Evolutionary conservation across 768 basidiomycete species (phyloP).

Genomic region (Postia placenta): DNA sequence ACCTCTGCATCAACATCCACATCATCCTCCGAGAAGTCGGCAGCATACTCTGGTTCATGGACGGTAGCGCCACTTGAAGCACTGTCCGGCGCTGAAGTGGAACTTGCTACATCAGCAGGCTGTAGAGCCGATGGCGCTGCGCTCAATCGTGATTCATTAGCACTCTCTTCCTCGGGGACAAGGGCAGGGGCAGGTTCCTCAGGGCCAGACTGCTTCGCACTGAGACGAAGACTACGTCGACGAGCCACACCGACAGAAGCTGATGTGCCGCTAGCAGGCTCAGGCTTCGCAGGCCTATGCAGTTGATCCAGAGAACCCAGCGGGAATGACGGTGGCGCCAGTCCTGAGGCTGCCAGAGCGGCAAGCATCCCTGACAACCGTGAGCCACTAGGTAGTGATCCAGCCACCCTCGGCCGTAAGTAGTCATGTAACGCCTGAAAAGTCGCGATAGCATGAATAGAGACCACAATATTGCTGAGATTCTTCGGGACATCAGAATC

Average conservation of each 20-base stretch:
- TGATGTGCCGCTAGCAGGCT: conserved; percentile 28
- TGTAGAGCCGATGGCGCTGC: not conserved
- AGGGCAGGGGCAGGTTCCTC: conserved; percentile 10
- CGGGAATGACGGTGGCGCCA: conserved; percentile 45
- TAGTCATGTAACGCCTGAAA: conserved; percentile 98
- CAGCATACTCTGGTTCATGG: conserved; percentile 53
- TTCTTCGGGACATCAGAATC: conserved; percentile 84
- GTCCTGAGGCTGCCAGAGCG: conserved; percentile 75
- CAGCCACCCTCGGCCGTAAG: conserved; percentile 83
- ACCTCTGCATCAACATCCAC: conserved; percentile 78
- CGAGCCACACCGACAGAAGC: conserved; percentile 38
- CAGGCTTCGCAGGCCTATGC: conserved; percentile 20
- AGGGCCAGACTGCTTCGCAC: conserved; percentile 47
- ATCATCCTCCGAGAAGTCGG: conserved; percentile 81
- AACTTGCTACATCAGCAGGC: not conserved
- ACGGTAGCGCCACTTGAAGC: conserved; percentile 52
- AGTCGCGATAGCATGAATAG: conserved; percentile 96
- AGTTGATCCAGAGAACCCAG: not conserved
- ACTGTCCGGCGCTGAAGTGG: conserved; percentile 32
- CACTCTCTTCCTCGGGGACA: conserved; percentile 7
- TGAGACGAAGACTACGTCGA: conserved; percentile 79
- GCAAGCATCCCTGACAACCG: conserved; percentile 87
- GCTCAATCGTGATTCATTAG: not conserved
- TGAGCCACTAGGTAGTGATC: conserved; percentile 52
- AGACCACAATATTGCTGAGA: conserved; percentile 87